Evolutionary conservation across 2,329 filamentous ascomycete species (phyloP).

Genomic region (Trichoderma sp.): DNA sequence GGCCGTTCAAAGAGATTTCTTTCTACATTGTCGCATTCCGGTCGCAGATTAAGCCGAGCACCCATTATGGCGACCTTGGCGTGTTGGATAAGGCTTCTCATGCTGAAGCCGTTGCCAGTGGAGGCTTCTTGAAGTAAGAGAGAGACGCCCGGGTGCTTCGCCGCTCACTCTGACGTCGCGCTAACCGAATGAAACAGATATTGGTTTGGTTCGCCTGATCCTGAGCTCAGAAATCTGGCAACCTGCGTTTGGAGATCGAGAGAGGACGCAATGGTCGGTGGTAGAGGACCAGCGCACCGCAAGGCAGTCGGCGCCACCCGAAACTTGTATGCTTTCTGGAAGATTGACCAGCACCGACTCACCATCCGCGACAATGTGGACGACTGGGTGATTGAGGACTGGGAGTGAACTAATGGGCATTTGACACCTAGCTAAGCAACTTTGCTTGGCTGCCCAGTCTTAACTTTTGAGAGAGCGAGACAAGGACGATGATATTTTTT

Average conservation of each 20-base stretch:
- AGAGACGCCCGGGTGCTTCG: conserved; percentile 27
- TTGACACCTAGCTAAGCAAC: conserved; percentile 4
- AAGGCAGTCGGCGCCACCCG: conserved; percentile 65
- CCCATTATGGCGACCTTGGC: conserved; percentile 66
- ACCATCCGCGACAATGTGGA: conserved; percentile 63
- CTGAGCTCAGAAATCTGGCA: conserved; percentile 71
- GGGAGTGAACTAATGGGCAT: conserved; percentile 36
- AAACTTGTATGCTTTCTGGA: conserved; percentile 64
- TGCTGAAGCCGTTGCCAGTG: conserved; percentile 72
- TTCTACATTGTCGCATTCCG: conserved; percentile 88
- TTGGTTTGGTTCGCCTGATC: conserved; percentile 79
- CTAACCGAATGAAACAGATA: conserved; percentile 54
- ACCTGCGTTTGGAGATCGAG: conserved; percentile 69
- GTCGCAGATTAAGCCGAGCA: conserved; percentile 65
- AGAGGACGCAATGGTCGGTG: conserved; percentile 59
- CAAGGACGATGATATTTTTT: background rate
- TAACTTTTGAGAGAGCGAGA: background rate
- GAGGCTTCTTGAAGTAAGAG: conserved; percentile 72
- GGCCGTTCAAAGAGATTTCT: conserved; percentile 56
- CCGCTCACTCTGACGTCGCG: background rate
- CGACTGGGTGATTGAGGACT: conserved; percentile 62
- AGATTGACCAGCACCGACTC: conserved; percentile 68
- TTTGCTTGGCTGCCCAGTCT: conserved; percentile 8
- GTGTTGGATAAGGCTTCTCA: conserved; percentile 76
- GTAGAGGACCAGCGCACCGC: conserved; percentile 57